Evolutionary conservation across 1,139 yeast species (phyloP).

Genomic region (Yamadazyma atlantica): DNA sequence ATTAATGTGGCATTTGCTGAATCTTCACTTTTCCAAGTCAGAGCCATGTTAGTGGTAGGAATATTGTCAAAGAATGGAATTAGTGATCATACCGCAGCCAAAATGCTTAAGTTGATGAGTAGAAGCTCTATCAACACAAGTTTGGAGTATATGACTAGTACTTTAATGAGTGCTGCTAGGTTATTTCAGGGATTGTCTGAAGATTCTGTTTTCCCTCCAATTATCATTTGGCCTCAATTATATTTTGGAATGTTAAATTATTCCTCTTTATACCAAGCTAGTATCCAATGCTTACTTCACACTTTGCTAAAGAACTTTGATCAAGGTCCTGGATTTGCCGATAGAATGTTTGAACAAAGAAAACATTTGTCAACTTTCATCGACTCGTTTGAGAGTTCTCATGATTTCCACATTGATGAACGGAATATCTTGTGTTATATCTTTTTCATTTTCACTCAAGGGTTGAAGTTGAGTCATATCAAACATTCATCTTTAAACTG

Average conservation of each 20-base stretch:
- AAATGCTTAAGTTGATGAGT: slow-evolving; percentile 35
- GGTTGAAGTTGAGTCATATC: slow-evolving; percentile 62
- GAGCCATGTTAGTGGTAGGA: slow-evolving; percentile 75
- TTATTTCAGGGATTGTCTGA: slow-evolving; percentile 62
- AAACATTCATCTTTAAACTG: slow-evolving; percentile 56
- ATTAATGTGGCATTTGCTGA: slow-evolving; percentile 63
- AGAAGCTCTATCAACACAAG: slow-evolving; percentile 26
- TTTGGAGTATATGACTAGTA: slow-evolving; percentile 36
- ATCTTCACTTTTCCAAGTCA: slow-evolving; percentile 63
- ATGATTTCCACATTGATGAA: slow-evolving; percentile 39
- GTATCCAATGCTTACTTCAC: slow-evolving; percentile 41
- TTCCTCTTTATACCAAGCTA: slow-evolving; percentile 52
- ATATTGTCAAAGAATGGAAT: slow-evolving; percentile 65
- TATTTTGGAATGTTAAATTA: slow-evolving; percentile 36
- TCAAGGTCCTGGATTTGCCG: slow-evolving; percentile 23
- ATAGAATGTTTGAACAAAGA: slow-evolving; percentile 39
- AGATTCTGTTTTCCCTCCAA: slow-evolving; percentile 53
- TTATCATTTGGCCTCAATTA: slow-evolving; percentile 65
- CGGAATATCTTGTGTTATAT: slow-evolving; percentile 59
- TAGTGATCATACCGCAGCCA: slow-evolving; percentile 57
- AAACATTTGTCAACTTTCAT: slow-evolving; percentile 41
- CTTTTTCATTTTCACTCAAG: slow-evolving; percentile 54
- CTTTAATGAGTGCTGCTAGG: slow-evolving; percentile 53
- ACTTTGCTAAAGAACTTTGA: slow-evolving; percentile 27
- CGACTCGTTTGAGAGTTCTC: slow-evolving; percentile 45